A percentile compares a stretch with the other conserved stretches of the same genome.
These are phyloP conservation scores for Cadophora sp. DNA, from an alignment of 2,329 filamentous ascomycete species.

Conservation along the genomic window DNA sequence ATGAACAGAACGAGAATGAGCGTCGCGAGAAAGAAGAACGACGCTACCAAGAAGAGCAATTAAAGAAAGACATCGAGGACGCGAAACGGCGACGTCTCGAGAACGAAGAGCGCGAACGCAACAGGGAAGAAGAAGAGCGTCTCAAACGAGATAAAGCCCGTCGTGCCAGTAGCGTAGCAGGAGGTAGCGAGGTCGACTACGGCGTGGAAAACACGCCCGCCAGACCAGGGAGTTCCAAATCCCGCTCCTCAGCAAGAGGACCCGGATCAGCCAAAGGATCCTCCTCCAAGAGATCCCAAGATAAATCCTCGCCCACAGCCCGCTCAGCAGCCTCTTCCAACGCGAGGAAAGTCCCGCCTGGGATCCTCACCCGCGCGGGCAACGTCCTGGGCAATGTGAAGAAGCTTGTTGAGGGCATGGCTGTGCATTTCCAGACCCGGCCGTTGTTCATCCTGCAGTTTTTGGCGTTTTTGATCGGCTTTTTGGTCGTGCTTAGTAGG, in stretches of 20 bases:
- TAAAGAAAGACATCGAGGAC: constrained; percentile 64
- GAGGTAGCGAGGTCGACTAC: constrained; percentile 70
- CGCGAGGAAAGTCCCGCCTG: constrained; percentile 32
- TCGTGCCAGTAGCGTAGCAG: constrained; percentile 35
- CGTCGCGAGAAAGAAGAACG: constrained; percentile 66
- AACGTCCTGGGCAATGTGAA: constrained; percentile 61
- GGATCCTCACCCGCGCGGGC: constrained; percentile 50
- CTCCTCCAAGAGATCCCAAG: constrained; percentile 42
- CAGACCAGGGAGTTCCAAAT: constrained; percentile 33
- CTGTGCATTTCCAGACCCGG: constrained; percentile 59
- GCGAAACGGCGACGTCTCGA: constrained; percentile 63
- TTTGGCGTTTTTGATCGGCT: constrained; percentile 79
- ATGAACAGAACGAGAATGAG: constrained; percentile 79
- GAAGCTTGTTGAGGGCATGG: constrained; percentile 58
- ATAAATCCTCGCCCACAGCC: constrained; percentile 30
- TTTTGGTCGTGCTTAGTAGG: constrained; percentile 78
- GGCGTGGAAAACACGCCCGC: constrained; percentile 64
- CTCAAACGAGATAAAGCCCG: constrained; percentile 60
- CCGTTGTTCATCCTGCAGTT: constrained; percentile 65
- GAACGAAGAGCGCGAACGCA: constrained; percentile 65
- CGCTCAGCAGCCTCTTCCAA: constrained; percentile 33
- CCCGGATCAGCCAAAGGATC: constrained; percentile 43
- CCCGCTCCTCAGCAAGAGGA: constrained; percentile 37
- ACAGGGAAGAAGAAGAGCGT: constrained; percentile 50
- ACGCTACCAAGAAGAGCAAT: constrained; percentile 61